Conservation (phyloP, 495 filamentous ascomycete species). For the Neohortaea acidophila region DNA sequence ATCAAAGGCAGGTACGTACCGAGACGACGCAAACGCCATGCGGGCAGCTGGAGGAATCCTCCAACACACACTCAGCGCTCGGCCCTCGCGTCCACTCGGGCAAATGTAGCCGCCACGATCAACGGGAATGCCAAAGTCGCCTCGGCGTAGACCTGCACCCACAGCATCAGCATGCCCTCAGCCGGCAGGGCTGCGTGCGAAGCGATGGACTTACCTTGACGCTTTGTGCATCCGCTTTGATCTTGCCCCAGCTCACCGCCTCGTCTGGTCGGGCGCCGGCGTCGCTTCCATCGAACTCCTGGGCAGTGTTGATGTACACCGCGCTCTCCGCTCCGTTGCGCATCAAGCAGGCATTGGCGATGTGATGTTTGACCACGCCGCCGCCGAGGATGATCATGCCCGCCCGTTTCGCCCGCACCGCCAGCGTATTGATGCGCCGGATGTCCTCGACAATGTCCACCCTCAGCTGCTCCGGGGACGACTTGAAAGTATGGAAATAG, state of each 20-base stretch:
- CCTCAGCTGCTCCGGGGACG: conserved; percentile 58
- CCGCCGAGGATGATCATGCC: conserved; percentile 94
- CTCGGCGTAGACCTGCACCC: conserved; percentile 62
- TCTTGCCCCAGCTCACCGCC: conserved; percentile 97
- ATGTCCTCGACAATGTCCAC: conserved; percentile 87
- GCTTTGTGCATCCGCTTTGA: conserved; percentile 66
- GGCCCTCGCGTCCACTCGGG: conserved; percentile 32
- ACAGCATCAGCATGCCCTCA: not conserved
- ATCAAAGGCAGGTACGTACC: too few species aligned
- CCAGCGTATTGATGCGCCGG: conserved; percentile 73
- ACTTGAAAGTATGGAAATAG: conserved; percentile 87
- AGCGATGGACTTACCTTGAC: conserved; percentile 53
- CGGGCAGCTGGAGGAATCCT: too few species aligned
- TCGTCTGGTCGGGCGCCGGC: conserved; percentile 92
- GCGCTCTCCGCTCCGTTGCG: conserved; percentile 90
- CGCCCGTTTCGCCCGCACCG: conserved; percentile 63
- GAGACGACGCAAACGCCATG: too few species aligned
- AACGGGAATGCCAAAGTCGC: conserved; percentile 85
- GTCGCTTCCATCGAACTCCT: conserved; percentile 95
- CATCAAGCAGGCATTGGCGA: conserved; percentile 94
- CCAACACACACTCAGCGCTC: too few species aligned
- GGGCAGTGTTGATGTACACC: conserved; percentile 90
- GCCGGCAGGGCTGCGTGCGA: not conserved
- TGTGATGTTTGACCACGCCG: conserved; percentile 90
- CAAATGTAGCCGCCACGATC: conserved; percentile 90